Base-by-base conservation (phyloP, 768 basidiomycete species). In the Russula virescens region DNA sequence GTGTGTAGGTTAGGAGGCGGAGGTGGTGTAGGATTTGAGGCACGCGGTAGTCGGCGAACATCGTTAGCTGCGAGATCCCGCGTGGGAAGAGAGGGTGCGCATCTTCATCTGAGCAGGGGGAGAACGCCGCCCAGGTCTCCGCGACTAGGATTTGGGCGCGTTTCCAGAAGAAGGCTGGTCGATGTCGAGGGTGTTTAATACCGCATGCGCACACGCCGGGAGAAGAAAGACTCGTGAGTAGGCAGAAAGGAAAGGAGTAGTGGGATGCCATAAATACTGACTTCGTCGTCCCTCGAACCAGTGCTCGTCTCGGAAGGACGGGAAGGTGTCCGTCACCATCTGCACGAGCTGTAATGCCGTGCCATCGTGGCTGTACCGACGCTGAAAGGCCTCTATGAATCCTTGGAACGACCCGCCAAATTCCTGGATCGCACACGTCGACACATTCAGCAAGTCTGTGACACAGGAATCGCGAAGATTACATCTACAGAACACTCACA, bases 11-110 rank as follows among this genome's bases (percentile, higher is more conserved):
- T 48, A 95, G 77, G 66, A 94, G 86, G 43, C 80, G 77, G 8
- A 95, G 79, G 69, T 92, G 91, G 74, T 95, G 89, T 31, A 96
- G 75, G 61, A 95, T 90, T 71, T 95, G 94, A 2, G 93, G 93
- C 6, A 96, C 89, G 46, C 91, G 84, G 70, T 94, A 94, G 76
- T 95, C 93, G 5, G 94, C 91, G 72, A 96, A 96, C 94, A 94
- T 95, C 23, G 93, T 94, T 13, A 95, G 80, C 53, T 85, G 75
- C 42, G 78, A 77, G 21, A 86, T 76, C 5, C 86, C 87, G 18
- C 79, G 76, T 3, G 88, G 87, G 74, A 94, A 91, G 47, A 94
- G 75, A 3, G 91, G 92, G 71, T 94, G 92, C 2, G 70, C 61
- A 0, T 55, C 56, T 10, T 76, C 68, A 8, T 71, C 60, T 8